Evolutionary conservation across 345 rosid genomes (phyloP).

Genomic region (Conringia planisiliqua): DNA sequence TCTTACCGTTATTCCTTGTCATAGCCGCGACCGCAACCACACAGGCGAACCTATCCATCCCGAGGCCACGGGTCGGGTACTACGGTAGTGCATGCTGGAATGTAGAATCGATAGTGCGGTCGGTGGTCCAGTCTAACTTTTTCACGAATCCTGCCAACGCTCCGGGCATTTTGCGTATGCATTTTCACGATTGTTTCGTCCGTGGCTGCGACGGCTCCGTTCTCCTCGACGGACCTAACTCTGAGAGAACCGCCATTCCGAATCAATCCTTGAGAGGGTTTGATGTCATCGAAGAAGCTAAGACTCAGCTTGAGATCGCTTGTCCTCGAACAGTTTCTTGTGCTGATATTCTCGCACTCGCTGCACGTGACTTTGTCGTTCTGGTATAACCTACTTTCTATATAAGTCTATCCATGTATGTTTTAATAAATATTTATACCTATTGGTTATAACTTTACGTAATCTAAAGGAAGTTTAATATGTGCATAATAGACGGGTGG

Average conservation of each 20-base stretch:
- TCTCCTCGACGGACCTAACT: conserved; percentile 40
- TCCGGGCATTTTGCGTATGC: conserved; percentile 52
- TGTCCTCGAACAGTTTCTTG: conserved; percentile 55
- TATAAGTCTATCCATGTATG: too few relatives aligned
- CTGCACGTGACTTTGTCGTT: conserved; percentile 51
- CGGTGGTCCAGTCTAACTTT: conserved; percentile 37
- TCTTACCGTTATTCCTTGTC: conserved; percentile 14
- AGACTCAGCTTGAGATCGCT: conserved; percentile 42
- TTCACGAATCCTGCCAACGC: conserved; percentile 36
- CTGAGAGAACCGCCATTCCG: conserved; percentile 48
- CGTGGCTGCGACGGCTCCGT: conserved; percentile 51
- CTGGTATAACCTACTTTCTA: conserved; percentile 29
- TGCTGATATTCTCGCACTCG: conserved; percentile 59
- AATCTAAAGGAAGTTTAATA: background rate
- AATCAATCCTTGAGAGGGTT: conserved; percentile 49
- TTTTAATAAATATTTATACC: background rate
- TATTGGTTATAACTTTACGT: background rate
- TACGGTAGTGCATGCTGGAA: conserved; percentile 41
- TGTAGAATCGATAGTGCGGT: conserved; percentile 43
- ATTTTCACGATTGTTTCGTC: conserved; percentile 58
- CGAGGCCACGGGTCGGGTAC: conserved; percentile 31
- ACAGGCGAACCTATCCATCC: conserved; percentile 9
- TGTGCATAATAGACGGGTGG: conserved; percentile 15
- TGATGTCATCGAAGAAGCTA: conserved; percentile 50
- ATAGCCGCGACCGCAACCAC: conserved; percentile 20